phyloP scores from a whole-genome alignment of 495 filamentous ascomycete species.

The Neurospora sp. region DNA sequence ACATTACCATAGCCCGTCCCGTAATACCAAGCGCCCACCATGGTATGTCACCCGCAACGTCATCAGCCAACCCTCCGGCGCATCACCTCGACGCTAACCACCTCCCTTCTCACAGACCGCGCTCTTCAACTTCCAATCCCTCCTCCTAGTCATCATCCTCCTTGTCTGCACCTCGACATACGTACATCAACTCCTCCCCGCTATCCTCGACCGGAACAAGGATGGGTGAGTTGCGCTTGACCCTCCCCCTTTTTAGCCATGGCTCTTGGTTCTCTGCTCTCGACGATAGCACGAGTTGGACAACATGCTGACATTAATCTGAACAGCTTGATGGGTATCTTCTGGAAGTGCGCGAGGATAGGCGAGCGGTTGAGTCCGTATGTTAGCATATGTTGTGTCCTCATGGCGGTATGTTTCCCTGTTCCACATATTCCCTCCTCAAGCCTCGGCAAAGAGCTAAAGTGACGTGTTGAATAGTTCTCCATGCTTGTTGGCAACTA shows the following conservation, averaged over 20 bases:
- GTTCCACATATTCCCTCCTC: too few species aligned
- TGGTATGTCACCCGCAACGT: background rate
- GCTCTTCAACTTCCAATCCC: constrained; percentile 94
- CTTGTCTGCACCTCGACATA: constrained; percentile 93
- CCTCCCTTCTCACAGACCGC: constrained; percentile 52
- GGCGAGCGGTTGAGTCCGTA: constrained; percentile 93
- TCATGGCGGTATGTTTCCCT: constrained; percentile 69
- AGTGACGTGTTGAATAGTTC: background rate
- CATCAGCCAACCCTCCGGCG: background rate
- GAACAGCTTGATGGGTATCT: constrained; percentile 68
- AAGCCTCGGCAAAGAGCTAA: too few species aligned
- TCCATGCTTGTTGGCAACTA: constrained; percentile 11
- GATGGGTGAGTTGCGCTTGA: constrained; percentile 51
- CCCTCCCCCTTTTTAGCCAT: background rate
- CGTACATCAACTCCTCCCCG: constrained; percentile 80
- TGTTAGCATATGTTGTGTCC: constrained; percentile 84
- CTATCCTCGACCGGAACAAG: constrained; percentile 88
- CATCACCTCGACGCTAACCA: background rate
- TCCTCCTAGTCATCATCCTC: constrained; percentile 86
- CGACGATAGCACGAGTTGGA: background rate
- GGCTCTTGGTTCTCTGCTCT: background rate
- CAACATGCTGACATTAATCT: constrained; percentile 3
- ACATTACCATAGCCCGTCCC: background rate
- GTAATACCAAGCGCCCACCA: background rate
- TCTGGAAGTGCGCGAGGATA: constrained; percentile 94